Base-by-base conservation (phyloP, 257 asterid genomes). In the Solanum commersonii region DNA sequence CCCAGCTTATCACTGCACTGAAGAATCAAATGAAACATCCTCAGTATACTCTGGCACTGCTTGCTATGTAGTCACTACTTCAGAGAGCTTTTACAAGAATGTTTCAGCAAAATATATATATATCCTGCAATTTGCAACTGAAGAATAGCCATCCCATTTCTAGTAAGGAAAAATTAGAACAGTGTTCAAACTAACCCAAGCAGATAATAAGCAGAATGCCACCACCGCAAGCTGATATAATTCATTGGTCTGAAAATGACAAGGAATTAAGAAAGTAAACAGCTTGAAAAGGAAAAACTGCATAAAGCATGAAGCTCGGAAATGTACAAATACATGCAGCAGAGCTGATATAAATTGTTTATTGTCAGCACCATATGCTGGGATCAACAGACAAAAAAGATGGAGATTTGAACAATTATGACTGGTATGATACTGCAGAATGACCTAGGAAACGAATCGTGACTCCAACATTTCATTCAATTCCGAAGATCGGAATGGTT, bases 1-100 rank as follows among this genome's bases (percentile, higher is more conserved):
- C 99, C 99, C 87, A 96, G 93, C 93, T 96, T 96, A 90, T 96
- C 99, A 89, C 99, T 96, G 98, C 98, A 95, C 99, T 96, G 98
- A 91, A 95, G 77, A 87, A 84, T 85, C 76, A 63, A 90, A 88
- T 87, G 87, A 49, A 63, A 52, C 73, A 86, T 15, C 84, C 56
- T 86, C 70, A 87, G 31, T 86, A 49, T 67, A n/a, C 49, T 9
- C 67, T 81, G 68, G 67, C 68, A 27, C 68, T 31, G 86, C 71
- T 82, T 82, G 68, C 44, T 82, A 82, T 29, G 27, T 31, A 49
- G 44, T 49, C 22, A 11, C 71, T 29, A 82, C 31, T 49, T 49
- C 86, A 49, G 70, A 82, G 27, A 46, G 70, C 86, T 29, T 82
- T 82, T 31, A 81, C 42, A 44, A 74, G 49, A 74, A 27, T 79